Evolutionary conservation across 345 rosid species (phyloP).

Genomic region (Punica granatum): DNA sequence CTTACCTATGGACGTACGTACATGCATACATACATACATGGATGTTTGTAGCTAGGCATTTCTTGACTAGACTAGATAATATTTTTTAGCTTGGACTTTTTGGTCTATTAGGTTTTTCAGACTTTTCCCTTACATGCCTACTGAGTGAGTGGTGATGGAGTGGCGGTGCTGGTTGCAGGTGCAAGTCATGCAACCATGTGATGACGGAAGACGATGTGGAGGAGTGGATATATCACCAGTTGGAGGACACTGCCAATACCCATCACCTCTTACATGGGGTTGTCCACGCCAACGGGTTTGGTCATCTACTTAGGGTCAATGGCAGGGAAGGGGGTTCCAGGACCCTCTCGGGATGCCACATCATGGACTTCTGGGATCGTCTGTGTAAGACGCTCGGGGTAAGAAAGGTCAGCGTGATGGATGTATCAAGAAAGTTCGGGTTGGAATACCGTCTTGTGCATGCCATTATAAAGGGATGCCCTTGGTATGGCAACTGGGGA

Average conservation of each 20-base stretch:
- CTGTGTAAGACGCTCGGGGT: conserved; percentile 47
- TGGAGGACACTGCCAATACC: conserved; percentile 40
- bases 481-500: conserved; percentile 80
- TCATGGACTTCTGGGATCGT: conserved; percentile 73
- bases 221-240: conserved; percentile 55
- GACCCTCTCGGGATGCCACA: conserved; percentile 52
- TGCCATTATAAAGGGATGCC: conserved; percentile 43
- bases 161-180: conserved; percentile 20
- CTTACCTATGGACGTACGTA: no score
- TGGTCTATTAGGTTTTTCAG: neutral
- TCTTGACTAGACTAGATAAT: neutral
- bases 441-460: conserved; percentile 57
- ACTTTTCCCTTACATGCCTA: neutral
- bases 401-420: conserved; percentile 72
- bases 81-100: neutral
- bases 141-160: neutral
- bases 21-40: no score
- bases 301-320: conserved; percentile 70
- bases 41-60: no score
- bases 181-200: conserved; percentile 45
- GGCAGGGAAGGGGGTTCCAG: conserved; percentile 69
- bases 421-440: conserved; percentile 59
- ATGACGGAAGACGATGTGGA: conserved; percentile 41
- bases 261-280: conserved; percentile 62
- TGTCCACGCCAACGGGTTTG: conserved; percentile 56